phyloP scores from a whole-genome alignment of 352 stramenopile species.

The Globisporangium cederbergense region DNA sequence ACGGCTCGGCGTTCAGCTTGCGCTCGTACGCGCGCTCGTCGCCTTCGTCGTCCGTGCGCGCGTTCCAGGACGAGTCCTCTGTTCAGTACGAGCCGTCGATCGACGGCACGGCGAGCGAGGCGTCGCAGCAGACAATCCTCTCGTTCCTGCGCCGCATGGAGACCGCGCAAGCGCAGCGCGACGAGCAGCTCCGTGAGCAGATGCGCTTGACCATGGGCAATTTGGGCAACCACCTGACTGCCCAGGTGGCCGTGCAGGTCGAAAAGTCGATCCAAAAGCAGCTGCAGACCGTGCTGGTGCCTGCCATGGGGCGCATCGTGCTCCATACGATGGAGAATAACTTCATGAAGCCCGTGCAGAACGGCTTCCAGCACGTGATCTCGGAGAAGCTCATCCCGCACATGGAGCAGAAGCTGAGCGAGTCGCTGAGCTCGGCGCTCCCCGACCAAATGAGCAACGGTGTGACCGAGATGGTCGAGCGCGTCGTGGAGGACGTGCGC shows the following conservation, averaged over 20 bases:
- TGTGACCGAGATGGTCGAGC: slow-evolving; percentile 69
- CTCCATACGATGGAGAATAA: slow-evolving; percentile 89
- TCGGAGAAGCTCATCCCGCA: slow-evolving; percentile 63
- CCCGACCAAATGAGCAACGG: slow-evolving; percentile 60
- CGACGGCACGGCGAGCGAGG: slow-evolving; percentile 58
- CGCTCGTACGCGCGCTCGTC: slow-evolving; percentile 71
- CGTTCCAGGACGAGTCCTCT: slow-evolving; percentile 75
- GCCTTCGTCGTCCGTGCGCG: slow-evolving; percentile 73
- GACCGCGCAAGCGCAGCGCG: slow-evolving; percentile 52
- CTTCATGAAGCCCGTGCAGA: slow-evolving; percentile 84
- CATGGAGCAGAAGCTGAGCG: slow-evolving; percentile 71
- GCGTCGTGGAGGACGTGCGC: slow-evolving; percentile 74
- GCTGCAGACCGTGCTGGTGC: slow-evolving; percentile 75
- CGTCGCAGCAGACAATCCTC: slow-evolving; percentile 54
- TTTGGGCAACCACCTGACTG: slow-evolving; percentile 52
- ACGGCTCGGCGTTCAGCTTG: slow-evolving; percentile 41
- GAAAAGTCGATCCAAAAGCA: slow-evolving; percentile 86
- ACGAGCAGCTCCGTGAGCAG: slow-evolving; percentile 70
- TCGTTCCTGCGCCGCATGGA: slow-evolving; percentile 72
- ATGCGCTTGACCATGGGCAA: slow-evolving; percentile 59
- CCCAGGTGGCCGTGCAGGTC: slow-evolving; percentile 61
- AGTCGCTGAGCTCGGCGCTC: slow-evolving; percentile 50
- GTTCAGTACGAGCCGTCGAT: slow-evolving; percentile 66
- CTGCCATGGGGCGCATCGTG: slow-evolving; percentile 83
- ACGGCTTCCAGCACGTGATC: slow-evolving; percentile 74